Percentiles rank a stretch among this genome's conserved stretches.
phyloP scores from a whole-genome alignment of 257 asterid genomes.

The Solanum virginianum region DNA sequence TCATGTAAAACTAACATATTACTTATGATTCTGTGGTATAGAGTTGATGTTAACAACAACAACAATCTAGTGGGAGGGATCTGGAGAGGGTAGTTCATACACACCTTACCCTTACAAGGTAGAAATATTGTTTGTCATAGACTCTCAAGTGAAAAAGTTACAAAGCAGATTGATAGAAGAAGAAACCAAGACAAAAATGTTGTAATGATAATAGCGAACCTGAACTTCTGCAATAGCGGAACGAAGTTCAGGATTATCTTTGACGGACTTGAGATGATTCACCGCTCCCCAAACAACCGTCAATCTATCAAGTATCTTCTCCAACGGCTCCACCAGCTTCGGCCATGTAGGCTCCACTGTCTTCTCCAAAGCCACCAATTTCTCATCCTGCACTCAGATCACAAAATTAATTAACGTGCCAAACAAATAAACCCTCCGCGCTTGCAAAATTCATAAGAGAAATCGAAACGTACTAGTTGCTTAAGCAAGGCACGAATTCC shows the following conservation, averaged over 20 bases:
- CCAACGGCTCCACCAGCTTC: conserved; percentile 95
- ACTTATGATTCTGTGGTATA: no score
- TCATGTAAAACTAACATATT: background rate
- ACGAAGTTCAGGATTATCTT: conserved; percentile 77
- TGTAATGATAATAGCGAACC: conserved; percentile 18
- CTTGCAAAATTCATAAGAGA: background rate
- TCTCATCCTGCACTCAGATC: conserved; percentile 34
- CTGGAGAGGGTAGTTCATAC: no score
- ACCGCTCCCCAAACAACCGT: conserved; percentile 85
- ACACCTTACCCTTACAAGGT: no score
- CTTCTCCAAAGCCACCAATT: conserved; percentile 70
- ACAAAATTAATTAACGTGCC: background rate
- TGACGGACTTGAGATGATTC: conserved; percentile 84
- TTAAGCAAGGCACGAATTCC: conserved; percentile 78
- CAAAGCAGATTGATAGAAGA: no score
- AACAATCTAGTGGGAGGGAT: no score
- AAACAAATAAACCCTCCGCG: background rate
- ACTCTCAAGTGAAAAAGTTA: no score
- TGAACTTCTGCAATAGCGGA: conserved; percentile 92
- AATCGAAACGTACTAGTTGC: conserved; percentile 32
- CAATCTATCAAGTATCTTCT: conserved; percentile 59
- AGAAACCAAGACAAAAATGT: no score
- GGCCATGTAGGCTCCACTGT: conserved; percentile 93
- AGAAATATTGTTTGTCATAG: no score
- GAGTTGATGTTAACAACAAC: no score